Evolutionary conservation across 495 filamentous ascomycete genomes (phyloP).

Genomic region (Parathielavia appendiculata): DNA sequence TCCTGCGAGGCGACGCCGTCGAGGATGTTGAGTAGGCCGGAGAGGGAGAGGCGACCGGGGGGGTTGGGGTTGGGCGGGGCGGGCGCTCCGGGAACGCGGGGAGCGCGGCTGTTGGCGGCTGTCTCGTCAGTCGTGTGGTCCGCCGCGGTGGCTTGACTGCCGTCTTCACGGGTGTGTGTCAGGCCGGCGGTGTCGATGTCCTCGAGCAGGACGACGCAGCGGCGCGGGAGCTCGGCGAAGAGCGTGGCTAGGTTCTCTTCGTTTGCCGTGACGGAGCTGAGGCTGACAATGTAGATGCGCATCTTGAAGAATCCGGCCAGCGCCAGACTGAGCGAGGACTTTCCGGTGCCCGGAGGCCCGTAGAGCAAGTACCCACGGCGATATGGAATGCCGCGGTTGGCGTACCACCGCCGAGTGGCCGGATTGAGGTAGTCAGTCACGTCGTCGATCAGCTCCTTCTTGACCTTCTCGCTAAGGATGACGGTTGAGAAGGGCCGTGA

Average conservation of each 20-base stretch:
- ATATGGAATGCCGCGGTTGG: slow-evolving; percentile 66
- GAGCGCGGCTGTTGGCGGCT: slow-evolving; percentile 23
- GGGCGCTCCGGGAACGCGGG: slow-evolving; percentile 8
- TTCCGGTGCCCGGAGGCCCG: slow-evolving; percentile 80
- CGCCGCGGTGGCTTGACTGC: slow-evolving; percentile 49
- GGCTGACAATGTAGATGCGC: slow-evolving; percentile 62
- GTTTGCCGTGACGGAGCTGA: slow-evolving; percentile 57
- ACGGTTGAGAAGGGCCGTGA: slow-evolving; percentile 81
- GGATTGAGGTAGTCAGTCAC: slow-evolving; percentile 87
- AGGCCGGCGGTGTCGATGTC: slow-evolving; percentile 70
- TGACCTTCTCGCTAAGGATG: slow-evolving; percentile 70
- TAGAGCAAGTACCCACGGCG: slow-evolving; percentile 80
- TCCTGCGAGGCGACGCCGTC: slow-evolving; percentile 76
- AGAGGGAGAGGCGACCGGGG: slow-evolving; percentile 58
- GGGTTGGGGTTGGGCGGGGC: slow-evolving; percentile 6
- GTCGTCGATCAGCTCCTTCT: slow-evolving; percentile 69
- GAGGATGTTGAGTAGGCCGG: slow-evolving; percentile 71
- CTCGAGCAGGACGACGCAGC: slow-evolving; percentile 68
- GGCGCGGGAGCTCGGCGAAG: slow-evolving; percentile 62
- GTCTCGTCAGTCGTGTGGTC: slow-evolving; percentile 30
- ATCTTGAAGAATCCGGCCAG: slow-evolving; percentile 67
- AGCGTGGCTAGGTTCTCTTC: slow-evolving; percentile 68
- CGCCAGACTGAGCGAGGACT: slow-evolving; percentile 57
- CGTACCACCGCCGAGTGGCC: slow-evolving; percentile 71
- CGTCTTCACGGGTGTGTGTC: slow-evolving; percentile 51